These are phyloP conservation scores for Colletotrichum cereale DNA, from an alignment of 2,329 filamentous ascomycete species.

Conservation along the genomic window DNA sequence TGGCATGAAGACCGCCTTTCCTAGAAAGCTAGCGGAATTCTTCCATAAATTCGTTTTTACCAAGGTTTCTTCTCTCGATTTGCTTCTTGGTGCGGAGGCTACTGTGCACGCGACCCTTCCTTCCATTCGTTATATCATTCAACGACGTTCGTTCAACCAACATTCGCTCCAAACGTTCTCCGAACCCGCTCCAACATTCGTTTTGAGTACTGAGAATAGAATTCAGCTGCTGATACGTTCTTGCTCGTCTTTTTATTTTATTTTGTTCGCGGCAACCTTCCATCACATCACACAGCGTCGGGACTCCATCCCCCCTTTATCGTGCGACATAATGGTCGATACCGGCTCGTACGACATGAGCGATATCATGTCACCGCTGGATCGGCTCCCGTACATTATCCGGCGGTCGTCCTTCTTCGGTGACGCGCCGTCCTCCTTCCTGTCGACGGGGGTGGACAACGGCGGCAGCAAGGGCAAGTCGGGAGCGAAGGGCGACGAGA, in stretches of 20 bases:
- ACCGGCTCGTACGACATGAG: neutral
- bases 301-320: neutral
- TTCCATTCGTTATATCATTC: conserved; percentile 11
- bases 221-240: neutral
- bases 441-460: neutral
- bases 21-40: neutral
- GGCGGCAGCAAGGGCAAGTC: neutral
- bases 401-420: conserved; percentile 9
- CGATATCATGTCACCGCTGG: neutral
- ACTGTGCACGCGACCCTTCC: neutral
- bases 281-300: neutral
- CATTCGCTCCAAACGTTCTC: neutral
- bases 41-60: neutral
- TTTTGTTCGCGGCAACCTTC: neutral
- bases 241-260: neutral
- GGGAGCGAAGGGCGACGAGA: neutral
- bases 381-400: neutral
- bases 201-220: neutral
- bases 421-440: neutral
- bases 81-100: neutral
- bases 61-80: neutral
- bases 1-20: neutral
- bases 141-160: conserved; percentile 15
- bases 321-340: neutral
- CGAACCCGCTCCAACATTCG: neutral